Percentiles rank a stretch among this genome's conserved stretches.
These are phyloP conservation scores for Spathaspora sp. DNA, from an alignment of 1,139 yeast genomes.

Conservation along the genomic window DNA sequence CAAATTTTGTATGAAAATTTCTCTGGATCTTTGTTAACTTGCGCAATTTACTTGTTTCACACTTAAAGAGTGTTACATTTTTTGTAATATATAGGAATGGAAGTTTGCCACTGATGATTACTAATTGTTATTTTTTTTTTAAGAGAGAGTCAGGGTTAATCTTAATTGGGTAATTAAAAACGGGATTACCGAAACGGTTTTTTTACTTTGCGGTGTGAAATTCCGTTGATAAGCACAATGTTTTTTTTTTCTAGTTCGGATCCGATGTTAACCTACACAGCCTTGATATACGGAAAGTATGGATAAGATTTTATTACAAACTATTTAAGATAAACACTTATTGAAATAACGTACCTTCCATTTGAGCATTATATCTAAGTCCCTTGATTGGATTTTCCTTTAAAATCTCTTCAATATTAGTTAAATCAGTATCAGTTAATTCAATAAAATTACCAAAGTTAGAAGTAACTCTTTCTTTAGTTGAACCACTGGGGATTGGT, in stretches of 20 bases:
- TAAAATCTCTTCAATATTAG: conserved; percentile 43
- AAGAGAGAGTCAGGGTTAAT: background rate
- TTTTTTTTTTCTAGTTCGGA: background rate
- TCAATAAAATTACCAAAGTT: conserved; percentile 48
- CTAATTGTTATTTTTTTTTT: background rate
- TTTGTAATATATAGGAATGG: background rate
- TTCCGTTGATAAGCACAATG: background rate
- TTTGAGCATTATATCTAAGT: conserved; percentile 16
- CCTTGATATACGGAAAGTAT: too few relatives aligned
- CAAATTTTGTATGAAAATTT: background rate
- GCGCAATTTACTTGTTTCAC: background rate
- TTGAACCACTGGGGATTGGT: conserved; percentile 79
- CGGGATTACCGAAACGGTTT: background rate
- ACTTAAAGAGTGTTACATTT: background rate
- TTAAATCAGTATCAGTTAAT: conserved; percentile 54
- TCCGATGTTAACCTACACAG: background rate
- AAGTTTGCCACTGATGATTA: background rate
- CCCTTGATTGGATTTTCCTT: conserved; percentile 17
- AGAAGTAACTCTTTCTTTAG: conserved; percentile 55
- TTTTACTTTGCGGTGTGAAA: background rate
- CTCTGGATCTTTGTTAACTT: background rate
- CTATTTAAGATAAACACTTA: conserved; percentile 2
- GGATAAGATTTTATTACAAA: too few relatives aligned
- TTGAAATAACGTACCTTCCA: conserved; percentile 14
- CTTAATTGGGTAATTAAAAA: background rate